Conservation (phyloP, 768 basidiomycete species). For the Amyloporia xantha region DNA sequence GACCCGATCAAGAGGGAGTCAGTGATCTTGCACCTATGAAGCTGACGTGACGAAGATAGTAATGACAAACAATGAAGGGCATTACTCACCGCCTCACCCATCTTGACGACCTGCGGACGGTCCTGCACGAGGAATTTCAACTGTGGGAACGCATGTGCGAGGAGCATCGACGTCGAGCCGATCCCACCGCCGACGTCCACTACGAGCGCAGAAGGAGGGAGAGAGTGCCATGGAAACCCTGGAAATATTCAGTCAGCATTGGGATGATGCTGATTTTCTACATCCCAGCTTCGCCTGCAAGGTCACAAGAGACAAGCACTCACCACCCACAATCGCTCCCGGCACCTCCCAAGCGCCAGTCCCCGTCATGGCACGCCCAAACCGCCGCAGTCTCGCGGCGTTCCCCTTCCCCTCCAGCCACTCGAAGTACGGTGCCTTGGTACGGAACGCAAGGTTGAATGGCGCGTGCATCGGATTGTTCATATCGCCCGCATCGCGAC, state of each 20-base stretch:
- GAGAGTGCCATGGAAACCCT: slow-evolving; percentile 56
- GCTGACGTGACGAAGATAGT: too few relatives aligned
- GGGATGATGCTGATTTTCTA: too few relatives aligned
- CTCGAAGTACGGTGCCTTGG: slow-evolving; percentile 46
- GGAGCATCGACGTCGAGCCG: slow-evolving; percentile 42
- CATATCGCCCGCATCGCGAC: background rate
- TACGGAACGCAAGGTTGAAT: slow-evolving; percentile 67
- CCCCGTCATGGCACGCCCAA: slow-evolving; percentile 72
- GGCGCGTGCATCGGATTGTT: slow-evolving; percentile 45
- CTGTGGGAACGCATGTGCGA: slow-evolving; percentile 33
- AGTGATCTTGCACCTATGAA: too few relatives aligned
- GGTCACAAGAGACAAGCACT: background rate
- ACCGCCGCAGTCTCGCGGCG: slow-evolving; percentile 47
- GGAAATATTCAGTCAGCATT: background rate
- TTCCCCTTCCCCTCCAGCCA: slow-evolving; percentile 63
- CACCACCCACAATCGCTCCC: slow-evolving; percentile 23
- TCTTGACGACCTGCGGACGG: slow-evolving; percentile 43
- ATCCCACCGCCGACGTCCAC: slow-evolving; percentile 71
- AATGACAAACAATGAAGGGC: too few relatives aligned
- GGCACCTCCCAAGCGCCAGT: slow-evolving; percentile 61
- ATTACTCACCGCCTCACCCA: slow-evolving; percentile 31
- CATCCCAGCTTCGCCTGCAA: background rate
- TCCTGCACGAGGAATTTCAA: slow-evolving; percentile 60
- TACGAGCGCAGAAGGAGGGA: slow-evolving; percentile 44
- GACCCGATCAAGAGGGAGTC: too few relatives aligned